Base-by-base conservation (phyloP, 1,284 basidiomycete genomes). In the Cryptococcus sp. region DNA sequence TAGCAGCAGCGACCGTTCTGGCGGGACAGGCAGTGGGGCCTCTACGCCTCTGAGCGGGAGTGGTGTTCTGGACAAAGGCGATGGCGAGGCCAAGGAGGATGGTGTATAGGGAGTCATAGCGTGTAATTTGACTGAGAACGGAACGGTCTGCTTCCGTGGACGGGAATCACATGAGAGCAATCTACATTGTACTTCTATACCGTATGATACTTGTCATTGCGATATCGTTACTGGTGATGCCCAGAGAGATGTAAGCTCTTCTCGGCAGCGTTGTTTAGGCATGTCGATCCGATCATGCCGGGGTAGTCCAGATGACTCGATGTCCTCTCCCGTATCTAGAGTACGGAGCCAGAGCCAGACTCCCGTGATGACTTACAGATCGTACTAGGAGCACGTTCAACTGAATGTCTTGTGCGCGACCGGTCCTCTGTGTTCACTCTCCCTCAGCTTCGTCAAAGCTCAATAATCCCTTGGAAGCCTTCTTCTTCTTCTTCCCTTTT, bases 361-460 rank as follows among this genome's bases (percentile, higher is more conserved):
- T 6, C 25, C 25, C 3, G 25, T 25, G 25, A 25, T 25, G 6
- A 6, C 25, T 25, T 6, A 25, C 25, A 25, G 25, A 6, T 6
- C 6, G 25, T 25, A 25, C 25, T 25, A 25, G 25, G 6, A 25
- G 25, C 25, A 25, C 25, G 25, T 25, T 3, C 25, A 6, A 50
- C n/a, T 20, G 20, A 23, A 19, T 31, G 35, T 17, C 13, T 11
- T 16, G 23, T 3, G 22, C 17, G 48, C 22, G 47, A 31, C 45
- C 8, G 19, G 19, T 23, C 16, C 45, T 47, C 5, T 47, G 20
- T 23, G 25, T 11, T 53, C 31, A 47, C 46, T 68, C 66, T 20
- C 72, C 73, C 40, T 78, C 74, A 16, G 65, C 73, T 57, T 76
- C 72, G 48, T 74, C 60, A 51, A 78, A 78, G 62, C 73, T 75